Conservation (phyloP, 1,284 basidiomycete species). For the Marasmius fiardii region DNA sequence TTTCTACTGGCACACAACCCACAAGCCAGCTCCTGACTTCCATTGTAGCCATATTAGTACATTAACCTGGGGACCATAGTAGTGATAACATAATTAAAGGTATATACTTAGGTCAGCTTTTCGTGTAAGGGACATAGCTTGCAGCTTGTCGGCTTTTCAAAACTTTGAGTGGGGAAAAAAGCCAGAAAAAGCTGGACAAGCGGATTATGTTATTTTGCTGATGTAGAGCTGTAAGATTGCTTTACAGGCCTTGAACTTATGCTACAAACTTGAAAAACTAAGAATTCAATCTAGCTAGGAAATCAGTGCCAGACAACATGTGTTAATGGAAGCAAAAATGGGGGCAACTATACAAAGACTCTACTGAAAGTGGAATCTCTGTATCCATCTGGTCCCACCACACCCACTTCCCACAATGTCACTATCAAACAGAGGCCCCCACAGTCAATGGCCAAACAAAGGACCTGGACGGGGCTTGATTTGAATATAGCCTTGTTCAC, state of each 20-base stretch:
- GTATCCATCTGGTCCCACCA: not conserved
- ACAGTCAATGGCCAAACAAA: not conserved
- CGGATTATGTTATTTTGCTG: too few relatives aligned
- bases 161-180: too few relatives aligned
- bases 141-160: too few relatives aligned
- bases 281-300: not conserved
- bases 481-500: not conserved
- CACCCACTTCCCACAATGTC: not conserved
- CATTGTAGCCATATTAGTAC: too few relatives aligned
- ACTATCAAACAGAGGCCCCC: not conserved
- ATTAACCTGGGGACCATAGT: too few relatives aligned
- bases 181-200: not conserved
- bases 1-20: too few relatives aligned
- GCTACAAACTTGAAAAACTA: not conserved
- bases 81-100: too few relatives aligned
- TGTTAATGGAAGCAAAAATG: not conserved
- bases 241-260: not conserved
- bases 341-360: not conserved
- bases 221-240: not conserved
- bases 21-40: too few relatives aligned
- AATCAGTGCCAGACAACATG: not conserved
- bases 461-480: not conserved
- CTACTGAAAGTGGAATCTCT: not conserved
- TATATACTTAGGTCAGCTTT: too few relatives aligned
- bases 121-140: too few relatives aligned